These are phyloP conservation scores for Hymenoscyphus fructigenus DNA, from an alignment of 2,329 filamentous ascomycete genomes.

Conservation along the genomic window DNA sequence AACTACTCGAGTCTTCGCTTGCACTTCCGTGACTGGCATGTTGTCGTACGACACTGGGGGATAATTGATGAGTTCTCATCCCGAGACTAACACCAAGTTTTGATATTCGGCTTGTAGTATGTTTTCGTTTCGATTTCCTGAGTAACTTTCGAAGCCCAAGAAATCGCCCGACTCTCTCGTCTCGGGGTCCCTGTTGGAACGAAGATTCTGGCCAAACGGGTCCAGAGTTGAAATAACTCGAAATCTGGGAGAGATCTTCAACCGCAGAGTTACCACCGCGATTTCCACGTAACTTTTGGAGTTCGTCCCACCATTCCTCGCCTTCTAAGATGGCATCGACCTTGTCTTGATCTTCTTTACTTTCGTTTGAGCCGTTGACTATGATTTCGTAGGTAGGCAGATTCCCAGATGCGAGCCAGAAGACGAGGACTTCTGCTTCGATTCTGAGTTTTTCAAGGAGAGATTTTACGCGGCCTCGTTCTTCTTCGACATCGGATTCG, in stretches of 20 bases:
- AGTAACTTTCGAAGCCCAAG: conserved; percentile 62
- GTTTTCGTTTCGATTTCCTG: conserved; percentile 50
- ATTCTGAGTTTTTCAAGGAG: conserved; percentile 80
- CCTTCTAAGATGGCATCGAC: conserved; percentile 67
- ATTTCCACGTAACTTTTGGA: conserved; percentile 55
- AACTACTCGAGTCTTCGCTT: conserved; percentile 43
- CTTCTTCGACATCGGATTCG: conserved; percentile 78
- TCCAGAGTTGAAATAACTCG: conserved; percentile 42
- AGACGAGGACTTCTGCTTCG: conserved; percentile 74
- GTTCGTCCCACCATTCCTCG: conserved; percentile 81
- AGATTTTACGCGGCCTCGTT: conserved; percentile 67
- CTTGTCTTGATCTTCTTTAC: conserved; percentile 55
- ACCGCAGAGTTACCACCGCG: conserved; percentile 36
- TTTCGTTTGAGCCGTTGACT: conserved; percentile 64
- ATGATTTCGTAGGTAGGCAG: conserved; percentile 75
- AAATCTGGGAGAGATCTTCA: conserved; percentile 46
- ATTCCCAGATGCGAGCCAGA: conserved; percentile 74
- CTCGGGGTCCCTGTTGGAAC: conserved; percentile 49
- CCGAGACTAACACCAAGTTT: conserved; percentile 66
- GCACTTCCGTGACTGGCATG: conserved; percentile 46
- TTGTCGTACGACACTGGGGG: conserved; percentile 35
- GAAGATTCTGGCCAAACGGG: conserved; percentile 52
- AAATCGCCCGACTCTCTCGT: conserved; percentile 45
- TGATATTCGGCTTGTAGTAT: conserved; percentile 34
- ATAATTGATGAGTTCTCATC: conserved; percentile 73